Conservation (phyloP, 2,329 filamentous ascomycete species). For the Fragosphaeria purpurea region DNA sequence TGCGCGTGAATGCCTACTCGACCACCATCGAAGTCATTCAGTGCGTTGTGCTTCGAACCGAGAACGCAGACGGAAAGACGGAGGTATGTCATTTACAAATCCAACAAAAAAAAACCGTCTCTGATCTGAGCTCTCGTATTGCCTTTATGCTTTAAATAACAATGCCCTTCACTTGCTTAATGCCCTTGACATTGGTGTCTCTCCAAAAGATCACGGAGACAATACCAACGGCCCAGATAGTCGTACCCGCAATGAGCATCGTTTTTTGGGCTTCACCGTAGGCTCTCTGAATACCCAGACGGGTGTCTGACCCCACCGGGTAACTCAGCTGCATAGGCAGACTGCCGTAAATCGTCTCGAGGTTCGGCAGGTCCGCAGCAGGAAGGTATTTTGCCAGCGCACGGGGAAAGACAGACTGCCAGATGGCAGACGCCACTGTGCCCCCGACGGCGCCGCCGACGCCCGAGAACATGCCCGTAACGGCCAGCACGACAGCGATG, state of each 20-base stretch:
- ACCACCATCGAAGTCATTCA: too few species aligned
- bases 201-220: constrained; percentile 19
- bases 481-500: constrained; percentile 45
- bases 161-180: too few species aligned
- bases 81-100: too few species aligned
- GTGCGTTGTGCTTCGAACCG: too few species aligned
- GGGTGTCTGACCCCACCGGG: constrained; percentile 34
- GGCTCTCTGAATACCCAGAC: constrained; percentile 44
- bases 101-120: too few species aligned
- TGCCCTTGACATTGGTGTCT: too few species aligned
- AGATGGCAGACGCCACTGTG: constrained; percentile 50
- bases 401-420: constrained; percentile 44
- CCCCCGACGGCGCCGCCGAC: constrained; percentile 49
- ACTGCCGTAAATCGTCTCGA: constrained; percentile 40
- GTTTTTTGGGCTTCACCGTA: constrained; percentile 41
- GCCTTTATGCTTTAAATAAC: too few species aligned
- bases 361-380: constrained; percentile 24
- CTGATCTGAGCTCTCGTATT: too few species aligned
- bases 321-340: constrained; percentile 42
- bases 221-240: too few species aligned
- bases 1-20: too few species aligned
- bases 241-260: constrained; percentile 33
- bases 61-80: too few species aligned
- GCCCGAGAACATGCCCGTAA: constrained; percentile 47
- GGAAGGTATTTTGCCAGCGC: constrained; percentile 41